phyloP scores from a whole-genome alignment of 805 yeast species.

The Maudiozyma saulgeensis region DNA sequence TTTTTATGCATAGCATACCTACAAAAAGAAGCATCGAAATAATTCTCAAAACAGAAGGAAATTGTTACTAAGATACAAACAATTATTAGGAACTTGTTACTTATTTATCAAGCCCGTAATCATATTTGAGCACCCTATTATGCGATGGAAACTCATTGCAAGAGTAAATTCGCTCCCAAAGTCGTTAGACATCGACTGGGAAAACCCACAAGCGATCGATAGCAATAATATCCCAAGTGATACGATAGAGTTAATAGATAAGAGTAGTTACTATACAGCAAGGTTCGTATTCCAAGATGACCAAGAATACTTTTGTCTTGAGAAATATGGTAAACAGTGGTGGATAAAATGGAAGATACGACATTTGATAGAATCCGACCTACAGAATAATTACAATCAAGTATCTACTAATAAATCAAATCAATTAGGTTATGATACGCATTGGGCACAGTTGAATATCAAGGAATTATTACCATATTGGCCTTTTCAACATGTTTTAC shows the following conservation, averaged over 20 bases:
- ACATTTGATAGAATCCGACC: conserved; percentile 5
- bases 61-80: too few relatives aligned
- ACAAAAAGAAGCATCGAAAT: too few relatives aligned
- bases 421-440: not conserved
- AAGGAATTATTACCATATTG: not conserved
- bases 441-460: not conserved
- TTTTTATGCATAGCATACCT: too few relatives aligned
- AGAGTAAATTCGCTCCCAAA: conserved; percentile 8
- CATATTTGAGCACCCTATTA: not conserved
- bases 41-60: too few relatives aligned
- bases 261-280: conserved; percentile 2
- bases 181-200: conserved; percentile 3
- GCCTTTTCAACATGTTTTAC: not conserved
- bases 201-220: conserved; percentile 4
- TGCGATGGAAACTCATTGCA: conserved; percentile 7
- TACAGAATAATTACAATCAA: not conserved
- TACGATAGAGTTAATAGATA: not conserved
- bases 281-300: conserved; percentile 3
- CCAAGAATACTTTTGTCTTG: conserved; percentile 8
- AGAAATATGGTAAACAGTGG: conserved; percentile 13
- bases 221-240: conserved; percentile 3
- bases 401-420: not conserved
- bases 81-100: too few relatives aligned
- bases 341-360: conserved; percentile 10
- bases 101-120: too few relatives aligned